phyloP scores from a whole-genome alignment of 331 rosid genomes.

The Cydonia oblonga region DNA sequence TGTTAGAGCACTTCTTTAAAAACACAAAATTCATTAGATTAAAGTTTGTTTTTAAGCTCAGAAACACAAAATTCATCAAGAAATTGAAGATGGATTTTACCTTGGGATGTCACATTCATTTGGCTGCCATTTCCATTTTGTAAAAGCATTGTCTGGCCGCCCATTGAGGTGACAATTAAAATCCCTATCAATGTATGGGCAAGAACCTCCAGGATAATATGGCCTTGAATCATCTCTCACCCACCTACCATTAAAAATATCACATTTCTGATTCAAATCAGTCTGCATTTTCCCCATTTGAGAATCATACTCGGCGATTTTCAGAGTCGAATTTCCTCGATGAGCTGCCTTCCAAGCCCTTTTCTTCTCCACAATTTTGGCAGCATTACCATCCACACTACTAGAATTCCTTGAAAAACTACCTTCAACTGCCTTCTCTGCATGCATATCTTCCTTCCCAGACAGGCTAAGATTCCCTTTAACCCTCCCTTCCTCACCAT shows the following conservation, averaged over 20 bases:
- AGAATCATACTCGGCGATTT: slow-evolving; percentile 4
- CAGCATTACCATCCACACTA: slow-evolving; percentile 3
- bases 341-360: background rate
- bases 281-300: slow-evolving; percentile 2
- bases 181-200: slow-evolving; percentile 64
- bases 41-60: background rate
- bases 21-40: background rate
- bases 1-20: background rate
- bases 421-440: background rate
- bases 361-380: background rate
- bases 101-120: slow-evolving; percentile 73
- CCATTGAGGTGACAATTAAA: slow-evolving; percentile 70
- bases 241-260: slow-evolving; percentile 73
- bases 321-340: slow-evolving; percentile 11
- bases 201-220: slow-evolving; percentile 71
- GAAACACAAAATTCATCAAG: background rate
- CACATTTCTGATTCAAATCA: slow-evolving; percentile 38
- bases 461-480: slow-evolving; percentile 16
- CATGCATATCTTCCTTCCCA: background rate
- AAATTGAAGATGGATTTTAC: slow-evolving; percentile 25
- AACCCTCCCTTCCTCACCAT: slow-evolving; percentile 9
- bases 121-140: slow-evolving; percentile 95
- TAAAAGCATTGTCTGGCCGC: slow-evolving; percentile 63
- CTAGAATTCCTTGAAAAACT: slow-evolving; percentile 8
- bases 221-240: slow-evolving; percentile 76